Base-by-base conservation (phyloP, 345 rosid species). In the Pistacia integerrima region DNA sequence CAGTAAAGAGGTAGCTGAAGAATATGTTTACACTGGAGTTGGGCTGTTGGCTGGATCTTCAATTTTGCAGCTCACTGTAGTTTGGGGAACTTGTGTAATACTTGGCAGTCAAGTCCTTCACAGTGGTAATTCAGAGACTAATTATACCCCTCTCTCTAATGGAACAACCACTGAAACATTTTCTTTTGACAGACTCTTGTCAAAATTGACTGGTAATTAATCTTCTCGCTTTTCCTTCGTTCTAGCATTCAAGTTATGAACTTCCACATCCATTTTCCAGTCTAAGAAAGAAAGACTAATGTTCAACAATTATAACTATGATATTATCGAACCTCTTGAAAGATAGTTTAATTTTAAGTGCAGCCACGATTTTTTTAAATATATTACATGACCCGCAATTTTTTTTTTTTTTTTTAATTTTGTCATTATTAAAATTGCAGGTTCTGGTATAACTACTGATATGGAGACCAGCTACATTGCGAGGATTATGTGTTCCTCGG, bases 21-120 rank as follows among this genome's bases (percentile, higher is more conserved):
- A 82, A 52, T 83, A 81, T 67, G 86, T 87, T 11, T 67, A 80
- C 8, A 82, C 80, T 11, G 87, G 87, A 48, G 82, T 87, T 72
- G 88, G 90, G 4, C 76, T 84, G 81, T 46, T 84, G 69, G 90
- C 88, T 2, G 90, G 90, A 36, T 84, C 90, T 20, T 79, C 86
- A 30, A 85, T 83, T 12, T 76, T 87, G 81, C 84, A 83, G n/a
- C 76, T 87, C 8, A 87, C 90, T 12, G 16, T 83, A 60, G 64
- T 87, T 1, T 87, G 90, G 90, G 90, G 90, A 49, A 72, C 88
- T 22, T 85, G 90, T 46, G 69, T 78, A 17, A 56, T 83, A 61
- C 82, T 78, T 11, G 87, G 87, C 25, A 75, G 78, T 56, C 63
- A 46, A 30, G 79, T 74, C 13, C 67, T 72, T 58, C 38, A 52